Percentiles rank a stretch among this genome's conserved stretches.
phyloP scores from a whole-genome alignment of 345 rosid species.

The Dimocarpus longan region DNA sequence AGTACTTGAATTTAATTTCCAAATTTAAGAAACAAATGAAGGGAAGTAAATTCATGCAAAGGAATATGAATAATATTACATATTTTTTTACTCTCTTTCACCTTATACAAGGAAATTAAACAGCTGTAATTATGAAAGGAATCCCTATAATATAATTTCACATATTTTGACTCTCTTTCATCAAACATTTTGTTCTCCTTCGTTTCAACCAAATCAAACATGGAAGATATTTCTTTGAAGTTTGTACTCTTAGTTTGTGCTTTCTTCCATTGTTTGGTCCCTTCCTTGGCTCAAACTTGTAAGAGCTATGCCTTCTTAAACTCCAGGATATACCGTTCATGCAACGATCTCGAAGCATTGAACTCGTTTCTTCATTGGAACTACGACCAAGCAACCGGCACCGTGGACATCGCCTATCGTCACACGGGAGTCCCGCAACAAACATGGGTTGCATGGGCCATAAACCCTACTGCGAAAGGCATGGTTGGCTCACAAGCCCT shows the following conservation, averaged over 20 bases:
- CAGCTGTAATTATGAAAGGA: too few relatives aligned
- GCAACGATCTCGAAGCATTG: conserved; percentile 30
- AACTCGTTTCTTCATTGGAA: conserved; percentile 21
- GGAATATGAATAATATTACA: not conserved
- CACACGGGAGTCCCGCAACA: not conserved
- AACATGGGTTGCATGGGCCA: conserved; percentile 34
- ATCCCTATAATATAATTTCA: not conserved
- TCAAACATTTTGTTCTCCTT: not conserved
- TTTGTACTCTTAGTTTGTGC: not conserved
- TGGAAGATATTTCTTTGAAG: not conserved
- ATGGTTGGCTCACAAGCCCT: conserved; percentile 39
- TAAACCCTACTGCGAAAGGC: conserved; percentile 23
- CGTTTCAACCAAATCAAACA: not conserved
- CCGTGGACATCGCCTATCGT: conserved; percentile 25
- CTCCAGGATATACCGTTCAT: conserved; percentile 6
- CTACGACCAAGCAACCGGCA: conserved; percentile 16
- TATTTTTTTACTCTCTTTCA: too few relatives aligned
- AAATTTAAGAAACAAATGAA: too few relatives aligned
- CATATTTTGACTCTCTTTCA: too few relatives aligned
- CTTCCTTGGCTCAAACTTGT: conserved; percentile 1
- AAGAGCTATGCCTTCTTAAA: not conserved
- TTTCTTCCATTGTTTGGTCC: not conserved
- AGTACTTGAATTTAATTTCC: too few relatives aligned
- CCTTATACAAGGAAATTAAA: too few relatives aligned
- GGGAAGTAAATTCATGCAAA: not conserved